Evolutionary conservation across 352 stramenopile genomes (phyloP).

Genomic region (Phytopythium delawarense): DNA sequence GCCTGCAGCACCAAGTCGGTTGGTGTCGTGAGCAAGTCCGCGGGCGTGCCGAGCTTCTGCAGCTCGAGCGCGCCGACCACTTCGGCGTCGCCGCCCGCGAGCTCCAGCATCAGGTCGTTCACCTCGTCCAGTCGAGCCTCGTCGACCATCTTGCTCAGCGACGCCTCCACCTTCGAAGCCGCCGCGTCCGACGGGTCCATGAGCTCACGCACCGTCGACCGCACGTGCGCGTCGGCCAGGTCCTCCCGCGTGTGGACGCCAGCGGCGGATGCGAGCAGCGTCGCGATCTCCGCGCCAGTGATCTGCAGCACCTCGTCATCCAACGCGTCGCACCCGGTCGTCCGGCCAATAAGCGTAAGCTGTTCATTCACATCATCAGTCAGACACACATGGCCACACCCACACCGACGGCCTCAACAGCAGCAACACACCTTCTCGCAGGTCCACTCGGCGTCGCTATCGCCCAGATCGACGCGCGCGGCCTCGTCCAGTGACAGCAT

Average conservation of each 20-base stretch:
- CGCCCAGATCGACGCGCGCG: constrained; percentile 17
- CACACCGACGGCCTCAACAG: too few species aligned
- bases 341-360: constrained; percentile 30
- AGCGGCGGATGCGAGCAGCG: constrained; percentile 32
- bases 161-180: constrained; percentile 30
- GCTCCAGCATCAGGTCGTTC: constrained; percentile 74
- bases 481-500: constrained; percentile 56
- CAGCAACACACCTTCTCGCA: constrained; percentile 30
- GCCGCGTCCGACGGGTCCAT: constrained; percentile 35
- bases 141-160: constrained; percentile 56
- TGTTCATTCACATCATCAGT: neutral
- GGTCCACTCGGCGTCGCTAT: constrained; percentile 38
- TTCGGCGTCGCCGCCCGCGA: constrained; percentile 39
- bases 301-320: constrained; percentile 80
- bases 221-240: constrained; percentile 44
- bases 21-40: constrained; percentile 67
- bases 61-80: constrained; percentile 56
- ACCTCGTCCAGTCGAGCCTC: constrained; percentile 72
- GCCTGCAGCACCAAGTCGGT: constrained; percentile 60
- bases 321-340: constrained; percentile 36
- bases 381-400: neutral
- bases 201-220: constrained; percentile 23
- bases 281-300: constrained; percentile 35
- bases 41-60: constrained; percentile 77
- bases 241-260: constrained; percentile 48